Base-by-base conservation (phyloP, 1,284 basidiomycete species). In the Marasmius sp. region DNA sequence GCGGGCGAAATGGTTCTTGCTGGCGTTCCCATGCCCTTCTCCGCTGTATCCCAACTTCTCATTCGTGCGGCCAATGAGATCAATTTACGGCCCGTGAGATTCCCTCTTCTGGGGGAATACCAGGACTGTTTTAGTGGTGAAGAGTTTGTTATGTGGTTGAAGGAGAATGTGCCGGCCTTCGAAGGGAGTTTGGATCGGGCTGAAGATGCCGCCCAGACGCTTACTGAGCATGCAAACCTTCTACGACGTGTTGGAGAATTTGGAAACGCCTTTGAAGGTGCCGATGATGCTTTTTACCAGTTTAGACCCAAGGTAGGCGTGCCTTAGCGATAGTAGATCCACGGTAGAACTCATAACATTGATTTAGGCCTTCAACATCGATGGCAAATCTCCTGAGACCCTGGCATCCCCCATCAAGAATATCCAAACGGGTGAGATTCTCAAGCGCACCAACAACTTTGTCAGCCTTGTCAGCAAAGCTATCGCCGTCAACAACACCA, bases 21-120 rank as follows among this genome's bases (percentile, higher is more conserved):
- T 0, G 93, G 92, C 6, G 75, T 95, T 10, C 78, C 89, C 10
- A 77, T 95, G 38, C 73, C 87, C 0, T 83, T 87, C 0, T 70
- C 83, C 12, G 83, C 86, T 1, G 73, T 96, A 39, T 89, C 91
- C 18, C 81, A 80, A 58, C 75, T 95, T 6, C 81, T 95, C 38
- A 79, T 79, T 6, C 85, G 85, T 48, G 87, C 92, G 54, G 82
- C 85, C 55, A 75, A 79, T 22, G 85, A 92, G 71, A 78, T 88
- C 61, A 85, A 80, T 52, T 81, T 88, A 63, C 85, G 83, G 63
- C 79, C 86, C 38, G 83, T 89, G 62, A 89, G 86, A 56, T 88
- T 93, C 76, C 90, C 93, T 0, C 80, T 96, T 22, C 74, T 96
- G n/a, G 94, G 94, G 33, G 92, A 94, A 73, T 95, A 95, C 68